Conservation (phyloP, 352 stramenopile genomes). For the Pythium grandisporangium region DNA sequence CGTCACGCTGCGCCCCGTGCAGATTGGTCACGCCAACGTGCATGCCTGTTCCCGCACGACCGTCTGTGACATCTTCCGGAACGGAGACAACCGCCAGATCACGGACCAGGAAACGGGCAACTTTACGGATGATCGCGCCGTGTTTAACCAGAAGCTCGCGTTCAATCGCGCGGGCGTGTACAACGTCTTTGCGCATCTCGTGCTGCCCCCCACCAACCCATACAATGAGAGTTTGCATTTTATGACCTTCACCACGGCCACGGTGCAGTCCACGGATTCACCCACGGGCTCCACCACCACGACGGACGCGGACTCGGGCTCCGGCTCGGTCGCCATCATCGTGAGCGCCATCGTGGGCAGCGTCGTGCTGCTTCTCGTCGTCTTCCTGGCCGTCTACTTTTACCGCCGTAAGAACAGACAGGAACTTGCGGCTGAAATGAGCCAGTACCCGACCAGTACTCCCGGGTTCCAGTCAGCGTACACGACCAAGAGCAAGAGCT, state of each 20-base stretch:
- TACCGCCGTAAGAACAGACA: conserved; percentile 34
- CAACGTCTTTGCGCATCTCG: conserved; percentile 74
- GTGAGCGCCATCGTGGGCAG: conserved; percentile 36
- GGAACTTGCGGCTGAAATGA: conserved; percentile 15
- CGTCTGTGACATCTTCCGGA: conserved; percentile 66
- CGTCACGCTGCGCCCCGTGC: conserved; percentile 35
- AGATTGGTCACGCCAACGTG: conserved; percentile 71
- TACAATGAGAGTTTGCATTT: conserved; percentile 64
- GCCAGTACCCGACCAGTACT: conserved; percentile 57
- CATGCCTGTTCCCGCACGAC: conserved; percentile 61
- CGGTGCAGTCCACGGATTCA: conserved; percentile 10
- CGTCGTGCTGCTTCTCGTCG: conserved; percentile 24
- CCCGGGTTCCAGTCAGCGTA: conserved; percentile 40
- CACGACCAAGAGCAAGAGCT: conserved; percentile 32
- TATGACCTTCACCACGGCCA: conserved; percentile 61
- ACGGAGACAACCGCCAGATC: conserved; percentile 55
- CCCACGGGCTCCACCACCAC: conserved; percentile 2
- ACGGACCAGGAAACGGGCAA: conserved; percentile 66
- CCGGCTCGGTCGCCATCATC: conserved; percentile 27
- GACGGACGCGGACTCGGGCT: conserved; percentile 8
- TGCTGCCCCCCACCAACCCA: conserved; percentile 47
- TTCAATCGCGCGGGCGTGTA: conserved; percentile 39
- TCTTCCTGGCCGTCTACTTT: conserved; percentile 52
- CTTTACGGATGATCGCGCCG: conserved; percentile 53
- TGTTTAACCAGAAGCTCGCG: conserved; percentile 48